These are phyloP conservation scores for Globisporangium megalacanthum DNA, from an alignment of 352 stramenopile species.

Conservation along the genomic window DNA sequence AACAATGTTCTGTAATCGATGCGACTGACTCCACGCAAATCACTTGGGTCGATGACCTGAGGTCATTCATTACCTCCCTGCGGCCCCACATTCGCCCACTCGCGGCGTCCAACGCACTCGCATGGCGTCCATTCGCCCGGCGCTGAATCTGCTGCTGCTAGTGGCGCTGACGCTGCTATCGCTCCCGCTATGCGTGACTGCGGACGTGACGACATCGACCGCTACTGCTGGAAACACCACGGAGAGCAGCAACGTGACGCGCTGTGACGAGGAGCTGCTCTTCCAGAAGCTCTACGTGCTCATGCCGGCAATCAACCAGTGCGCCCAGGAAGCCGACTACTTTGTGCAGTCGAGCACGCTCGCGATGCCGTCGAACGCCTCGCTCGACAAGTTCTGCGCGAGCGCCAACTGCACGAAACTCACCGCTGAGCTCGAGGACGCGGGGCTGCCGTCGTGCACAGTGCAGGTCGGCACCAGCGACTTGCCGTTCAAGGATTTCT, in stretches of 20 bases:
- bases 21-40: neutral
- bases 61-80: neutral
- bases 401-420: conserved; percentile 31
- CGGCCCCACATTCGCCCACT: neutral
- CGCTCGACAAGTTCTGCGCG: conserved; percentile 26
- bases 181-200: neutral
- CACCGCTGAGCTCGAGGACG: conserved; percentile 29
- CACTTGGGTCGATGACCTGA: neutral
- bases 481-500: conserved; percentile 29
- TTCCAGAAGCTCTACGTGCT: conserved; percentile 46
- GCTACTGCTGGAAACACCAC: too few relatives aligned
- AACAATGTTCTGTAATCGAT: neutral
- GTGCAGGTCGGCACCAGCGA: conserved; percentile 19
- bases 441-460: conserved; percentile 27
- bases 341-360: conserved; percentile 23
- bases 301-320: conserved; percentile 43
- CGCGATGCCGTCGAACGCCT: conserved; percentile 15
- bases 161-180: conserved; percentile 3
- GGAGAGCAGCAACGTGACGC: conserved; percentile 6
- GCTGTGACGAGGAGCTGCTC: conserved; percentile 28
- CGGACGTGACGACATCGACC: conserved; percentile 6
- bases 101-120: too few relatives aligned
- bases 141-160: neutral
- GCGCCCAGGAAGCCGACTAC: conserved; percentile 30
- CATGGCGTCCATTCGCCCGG: too few relatives aligned